Evolutionary conservation across 495 filamentous ascomycete species (phyloP), one percentile per base, ranked within the genome.

Genomic region (Penicillium desertorum): DNA sequence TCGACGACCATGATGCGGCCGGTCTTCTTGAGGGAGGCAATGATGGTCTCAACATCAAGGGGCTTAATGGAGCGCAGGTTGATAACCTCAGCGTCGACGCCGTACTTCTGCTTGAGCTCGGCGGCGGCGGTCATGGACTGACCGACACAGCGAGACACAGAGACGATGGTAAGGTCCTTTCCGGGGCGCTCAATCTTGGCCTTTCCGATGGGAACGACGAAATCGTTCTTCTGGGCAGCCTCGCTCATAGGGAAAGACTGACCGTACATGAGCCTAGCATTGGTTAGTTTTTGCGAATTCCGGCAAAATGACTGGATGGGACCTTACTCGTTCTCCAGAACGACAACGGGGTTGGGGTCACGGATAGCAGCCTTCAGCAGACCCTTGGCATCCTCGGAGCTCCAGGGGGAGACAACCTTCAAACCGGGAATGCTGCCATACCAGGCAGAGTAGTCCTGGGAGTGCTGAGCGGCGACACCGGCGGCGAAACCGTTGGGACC

Each of bases 21-120:
- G 22, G 94, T 98, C 87, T 98, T 98, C 87, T 97, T 96, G 69
- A 98, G 88, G 14, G 91, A 96, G 74, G 93, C 90, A 69, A 96
- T 82, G 70, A 98, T 96, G 53, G 88, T 82, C 76, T 97, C 92
- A 41, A 98, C 86, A 71, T 98, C 94, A 51, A 98, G 81, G 36
- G 94, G 94, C 83, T 97, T 98, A 75, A 98, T 75, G 58, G 91
- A 96, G 62, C 94, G 91, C 50, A 98, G 86, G 81, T 98, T 98
- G 83, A 98, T 89, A 54, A 98, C 95, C 77, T 98, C 94, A 52
- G 83, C 87, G 54, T 98, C 95, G 44, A 98, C 85, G 59, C 94
- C 94, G 76, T 96, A 97, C 73, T 94, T 94, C 77, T 90, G 85
- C 83, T 96, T 94, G 58, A 98, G 82, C 62, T 84, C 76, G 73